These are phyloP conservation scores for Paraurostyla sp. DNA, from an alignment of 73 alveolate genomes.

Conservation along the genomic window DNA sequence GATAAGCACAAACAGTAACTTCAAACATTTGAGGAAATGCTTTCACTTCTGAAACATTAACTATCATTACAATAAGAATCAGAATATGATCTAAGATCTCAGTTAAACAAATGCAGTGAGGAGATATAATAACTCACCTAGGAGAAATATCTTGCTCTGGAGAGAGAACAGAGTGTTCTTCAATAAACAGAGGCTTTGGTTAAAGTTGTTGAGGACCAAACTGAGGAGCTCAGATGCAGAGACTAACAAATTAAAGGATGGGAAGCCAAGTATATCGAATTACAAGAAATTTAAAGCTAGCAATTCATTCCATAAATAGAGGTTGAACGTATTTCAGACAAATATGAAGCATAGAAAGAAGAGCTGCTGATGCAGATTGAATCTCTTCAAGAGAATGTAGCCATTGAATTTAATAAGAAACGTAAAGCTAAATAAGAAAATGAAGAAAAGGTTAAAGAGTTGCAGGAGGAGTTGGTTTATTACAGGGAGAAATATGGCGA, in stretches of 20 bases:
- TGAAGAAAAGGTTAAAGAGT: background rate
- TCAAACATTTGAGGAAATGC: conserved; percentile 40
- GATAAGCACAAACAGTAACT: background rate
- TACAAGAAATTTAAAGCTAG: background rate
- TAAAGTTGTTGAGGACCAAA: background rate
- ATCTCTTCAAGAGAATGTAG: background rate
- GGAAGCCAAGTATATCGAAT: background rate
- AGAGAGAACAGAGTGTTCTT: background rate
- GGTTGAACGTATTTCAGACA: background rate
- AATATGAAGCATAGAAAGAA: background rate
- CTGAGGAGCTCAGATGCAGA: background rate
- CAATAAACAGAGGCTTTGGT: conserved; percentile 10
- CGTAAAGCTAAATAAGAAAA: background rate
- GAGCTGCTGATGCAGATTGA: background rate
- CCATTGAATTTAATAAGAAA: conserved; percentile 6
- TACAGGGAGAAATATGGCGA: conserved; percentile 5
- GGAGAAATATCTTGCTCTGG: background rate
- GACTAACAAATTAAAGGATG: background rate
- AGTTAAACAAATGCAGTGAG: background rate
- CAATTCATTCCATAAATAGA: background rate
- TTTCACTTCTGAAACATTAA: background rate
- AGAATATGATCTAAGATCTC: background rate
- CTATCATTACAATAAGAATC: conserved; percentile 3
- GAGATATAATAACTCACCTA: background rate
- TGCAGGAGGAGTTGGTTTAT: background rate